A percentile compares a stretch with the other conserved stretches of the same genome.
phyloP scores from a whole-genome alignment of 2,329 filamentous ascomycete genomes.

The Monosporascus sp. region DNA sequence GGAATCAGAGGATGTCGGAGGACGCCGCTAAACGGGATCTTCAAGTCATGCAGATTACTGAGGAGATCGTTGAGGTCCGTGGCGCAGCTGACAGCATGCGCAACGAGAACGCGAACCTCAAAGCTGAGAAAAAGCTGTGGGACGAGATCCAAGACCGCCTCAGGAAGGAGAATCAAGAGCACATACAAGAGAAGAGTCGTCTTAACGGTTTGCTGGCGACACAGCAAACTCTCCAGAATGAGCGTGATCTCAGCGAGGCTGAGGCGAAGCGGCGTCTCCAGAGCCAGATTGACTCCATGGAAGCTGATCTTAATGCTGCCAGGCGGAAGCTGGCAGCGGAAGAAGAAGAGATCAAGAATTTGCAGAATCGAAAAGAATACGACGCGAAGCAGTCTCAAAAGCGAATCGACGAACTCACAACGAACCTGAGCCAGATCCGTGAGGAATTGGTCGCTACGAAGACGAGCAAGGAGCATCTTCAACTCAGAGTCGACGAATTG shows the following conservation, averaged over 20 bases:
- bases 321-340: slow-evolving; percentile 84
- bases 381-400: slow-evolving; percentile 85
- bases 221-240: slow-evolving; percentile 85
- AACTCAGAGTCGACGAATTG: slow-evolving; percentile 82
- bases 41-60: slow-evolving; percentile 83
- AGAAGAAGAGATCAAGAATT: slow-evolving; percentile 77
- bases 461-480: slow-evolving; percentile 83
- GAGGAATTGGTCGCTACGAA: slow-evolving; percentile 84
- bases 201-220: slow-evolving; percentile 79
- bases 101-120: slow-evolving; percentile 86
- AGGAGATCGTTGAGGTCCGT: slow-evolving; percentile 84
- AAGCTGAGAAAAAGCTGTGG: slow-evolving; percentile 91
- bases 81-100: slow-evolving; percentile 80
- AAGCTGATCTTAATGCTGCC: slow-evolving; percentile 69
- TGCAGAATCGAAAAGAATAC: slow-evolving; percentile 79
- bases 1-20: slow-evolving; percentile 71
- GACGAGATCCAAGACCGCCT: slow-evolving; percentile 88
- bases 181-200: slow-evolving; percentile 78
- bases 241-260: slow-evolving; percentile 78
- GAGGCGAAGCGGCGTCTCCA: slow-evolving; percentile 80
- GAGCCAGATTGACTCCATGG: slow-evolving; percentile 69
- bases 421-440: slow-evolving; percentile 71
- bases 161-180: slow-evolving; percentile 78
- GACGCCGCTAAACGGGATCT: slow-evolving; percentile 86
- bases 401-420: slow-evolving; percentile 85